phyloP scores from a whole-genome alignment of 2,329 filamentous ascomycete genomes.

The Colletotrichum siamense region DNA sequence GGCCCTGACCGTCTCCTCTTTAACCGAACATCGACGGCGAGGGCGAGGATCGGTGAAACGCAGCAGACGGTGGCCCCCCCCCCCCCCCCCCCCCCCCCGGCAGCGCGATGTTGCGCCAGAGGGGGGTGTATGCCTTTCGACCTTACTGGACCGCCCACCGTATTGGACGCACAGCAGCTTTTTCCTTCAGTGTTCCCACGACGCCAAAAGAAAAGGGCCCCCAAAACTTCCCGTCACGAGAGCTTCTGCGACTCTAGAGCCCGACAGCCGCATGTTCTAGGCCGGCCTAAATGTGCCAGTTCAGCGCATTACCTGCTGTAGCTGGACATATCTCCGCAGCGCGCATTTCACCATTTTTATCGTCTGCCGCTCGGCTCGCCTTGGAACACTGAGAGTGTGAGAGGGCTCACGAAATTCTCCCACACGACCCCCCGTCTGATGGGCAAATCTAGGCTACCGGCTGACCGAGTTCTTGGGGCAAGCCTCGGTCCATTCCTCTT shows the following conservation, averaged over 20 bases:
- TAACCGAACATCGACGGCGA: constrained; percentile 12
- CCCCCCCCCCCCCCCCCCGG: no score
- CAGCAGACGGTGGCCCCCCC: not conserved
- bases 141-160: not conserved
- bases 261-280: constrained; percentile 20
- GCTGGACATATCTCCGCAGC: constrained; percentile 16
- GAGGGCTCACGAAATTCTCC: not conserved
- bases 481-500: not conserved
- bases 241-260: not conserved
- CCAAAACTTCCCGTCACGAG: constrained; percentile 12
- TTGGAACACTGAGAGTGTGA: not conserved
- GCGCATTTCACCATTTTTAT: not conserved
- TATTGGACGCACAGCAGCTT: not conserved
- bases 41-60: constrained; percentile 10
- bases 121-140: not conserved
- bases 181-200: not conserved
- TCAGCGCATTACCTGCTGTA: constrained; percentile 13
- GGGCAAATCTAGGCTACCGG: not conserved
- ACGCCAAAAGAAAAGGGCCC: not conserved
- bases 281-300: constrained; percentile 1
- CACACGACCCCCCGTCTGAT: not conserved
- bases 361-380: not conserved
- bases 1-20: not conserved
- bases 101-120: not conserved
- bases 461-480: not conserved